Percentiles rank a stretch among this genome's conserved stretches.
Conservation (phyloP, 306 rosid species). For the Dalbergia cultrata region DNA sequence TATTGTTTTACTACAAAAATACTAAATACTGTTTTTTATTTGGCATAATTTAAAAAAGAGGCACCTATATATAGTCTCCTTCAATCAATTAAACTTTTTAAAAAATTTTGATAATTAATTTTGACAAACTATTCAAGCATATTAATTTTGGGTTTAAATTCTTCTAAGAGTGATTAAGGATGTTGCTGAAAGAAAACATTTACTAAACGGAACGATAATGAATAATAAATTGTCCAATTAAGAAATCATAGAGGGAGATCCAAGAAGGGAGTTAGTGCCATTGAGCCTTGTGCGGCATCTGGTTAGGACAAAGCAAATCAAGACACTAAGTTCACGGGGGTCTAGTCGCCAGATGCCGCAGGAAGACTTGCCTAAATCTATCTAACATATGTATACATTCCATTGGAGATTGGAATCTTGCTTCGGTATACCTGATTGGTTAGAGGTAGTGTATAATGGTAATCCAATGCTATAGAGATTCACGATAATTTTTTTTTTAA, state of each 20-base stretch:
- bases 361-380: conserved; percentile 12
- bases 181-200: background rate
- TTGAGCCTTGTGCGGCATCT: conserved; percentile 46
- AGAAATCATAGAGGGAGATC: conserved; percentile 36
- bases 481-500: background rate
- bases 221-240: background rate
- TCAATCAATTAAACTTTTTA: no score
- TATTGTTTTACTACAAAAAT: no score
- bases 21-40: no score
- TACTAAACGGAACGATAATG: conserved; percentile 5
- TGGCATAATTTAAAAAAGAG: no score
- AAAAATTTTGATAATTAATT: background rate
- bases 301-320: conserved; percentile 48
- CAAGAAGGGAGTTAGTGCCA: conserved; percentile 47
- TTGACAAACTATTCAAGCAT: background rate
- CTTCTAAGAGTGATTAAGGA: background rate
- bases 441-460: background rate
- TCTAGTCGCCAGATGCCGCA: conserved; percentile 33
- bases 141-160: background rate
- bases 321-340: conserved; percentile 48
- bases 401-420: conserved; percentile 24
- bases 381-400: conserved; percentile 24
- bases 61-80: no score
- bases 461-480: background rate
- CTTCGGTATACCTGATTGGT: no score